Evolutionary conservation across 805 yeast genomes (phyloP).

Genomic region (Grigorovia jiainica): DNA sequence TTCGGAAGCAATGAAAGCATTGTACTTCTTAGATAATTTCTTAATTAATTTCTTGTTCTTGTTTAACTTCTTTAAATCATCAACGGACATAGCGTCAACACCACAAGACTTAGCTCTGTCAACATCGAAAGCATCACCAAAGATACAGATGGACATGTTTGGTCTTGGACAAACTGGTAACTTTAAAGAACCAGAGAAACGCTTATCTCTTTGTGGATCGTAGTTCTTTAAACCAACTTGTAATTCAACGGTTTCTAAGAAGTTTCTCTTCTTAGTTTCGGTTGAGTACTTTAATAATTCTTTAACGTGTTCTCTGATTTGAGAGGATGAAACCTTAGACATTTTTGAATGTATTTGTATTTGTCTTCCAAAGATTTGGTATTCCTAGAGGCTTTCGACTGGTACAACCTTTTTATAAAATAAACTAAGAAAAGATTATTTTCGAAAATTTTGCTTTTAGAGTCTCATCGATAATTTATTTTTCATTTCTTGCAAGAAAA

Average conservation of each 20-base stretch:
- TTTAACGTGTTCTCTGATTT: constrained; percentile 95
- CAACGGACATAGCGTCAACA: constrained; percentile 99
- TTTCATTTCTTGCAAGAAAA: not conserved
- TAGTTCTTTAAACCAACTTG: constrained; percentile 99
- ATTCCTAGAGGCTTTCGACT: constrained; percentile 45
- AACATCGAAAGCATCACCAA: constrained; percentile 99
- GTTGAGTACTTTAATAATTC: constrained; percentile 81
- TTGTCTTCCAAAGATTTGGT: constrained; percentile 73
- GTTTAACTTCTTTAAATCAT: constrained; percentile 99
- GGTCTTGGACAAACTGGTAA: constrained; percentile 99
- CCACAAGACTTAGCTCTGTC: constrained; percentile 99
- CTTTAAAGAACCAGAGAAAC: constrained; percentile 99
- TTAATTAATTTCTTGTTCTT: constrained; percentile 99
- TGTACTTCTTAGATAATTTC: constrained; percentile 99
- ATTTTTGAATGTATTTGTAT: constrained; percentile 30
- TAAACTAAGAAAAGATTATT: not conserved
- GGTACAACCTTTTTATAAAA: constrained; percentile 7
- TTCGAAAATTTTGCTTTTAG: not conserved
- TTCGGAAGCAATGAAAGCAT: constrained; percentile 98
- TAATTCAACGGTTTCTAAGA: constrained; percentile 98
- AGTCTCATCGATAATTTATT: not conserved
- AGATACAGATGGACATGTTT: constrained; percentile 99
- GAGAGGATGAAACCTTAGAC: constrained; percentile 86
- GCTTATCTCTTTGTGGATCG: constrained; percentile 99
- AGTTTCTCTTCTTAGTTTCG: constrained; percentile 99